Evolutionary conservation across 306 rosid species (phyloP), one percentile per base, ranked within the genome.

Genomic region (Spatholobus suberectus): DNA sequence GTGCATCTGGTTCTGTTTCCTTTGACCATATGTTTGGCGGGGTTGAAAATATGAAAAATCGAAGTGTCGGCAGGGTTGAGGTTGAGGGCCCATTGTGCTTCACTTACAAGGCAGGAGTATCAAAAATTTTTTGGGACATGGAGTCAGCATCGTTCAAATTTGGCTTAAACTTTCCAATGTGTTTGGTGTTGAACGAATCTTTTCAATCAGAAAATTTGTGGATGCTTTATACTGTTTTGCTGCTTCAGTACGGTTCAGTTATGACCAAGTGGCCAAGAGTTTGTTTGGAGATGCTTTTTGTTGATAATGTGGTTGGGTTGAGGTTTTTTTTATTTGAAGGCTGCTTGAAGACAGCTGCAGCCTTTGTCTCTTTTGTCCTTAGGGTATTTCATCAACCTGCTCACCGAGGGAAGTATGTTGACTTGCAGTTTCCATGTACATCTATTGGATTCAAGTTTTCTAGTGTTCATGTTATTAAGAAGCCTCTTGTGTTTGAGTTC

Each of bases 261-360:
- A 82, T 88, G 86, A 82, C 70, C 61, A 85, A 83, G 78, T 90
- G 94, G 95, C 99, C 97, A 46, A 87, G 84, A 90, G 93, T 96
- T 83, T 81, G 75, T 77, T 75, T 96, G 88, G 97, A 96, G 88
- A 90, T 96, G 93, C 94, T 96, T 71, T 94, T 94, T 84, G 92
- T 96, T 11, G 99, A 96, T 76, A 94, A 92, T 81, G 90, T 94
- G 75, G 93, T 84, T 58, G 99, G 99, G 54, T 73, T 94, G 88
- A 91, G 97, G 87, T 89, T 89, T 87, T 85, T 92, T 34, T 78
- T 88, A 83, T 89, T 94, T 88, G 98, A 96, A 84, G 97, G 97
- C 70, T 91, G 93, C 88, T 86, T 92, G 89, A 88, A 81, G 82
- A 90, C 75, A 88, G 97, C 89, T 78, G 88, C 92, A 26, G 84